Evolutionary conservation across 2,329 filamentous ascomycete genomes (phyloP), one percentile per base, ranked within the genome.

Genomic region (Diaporthe destruens): DNA sequence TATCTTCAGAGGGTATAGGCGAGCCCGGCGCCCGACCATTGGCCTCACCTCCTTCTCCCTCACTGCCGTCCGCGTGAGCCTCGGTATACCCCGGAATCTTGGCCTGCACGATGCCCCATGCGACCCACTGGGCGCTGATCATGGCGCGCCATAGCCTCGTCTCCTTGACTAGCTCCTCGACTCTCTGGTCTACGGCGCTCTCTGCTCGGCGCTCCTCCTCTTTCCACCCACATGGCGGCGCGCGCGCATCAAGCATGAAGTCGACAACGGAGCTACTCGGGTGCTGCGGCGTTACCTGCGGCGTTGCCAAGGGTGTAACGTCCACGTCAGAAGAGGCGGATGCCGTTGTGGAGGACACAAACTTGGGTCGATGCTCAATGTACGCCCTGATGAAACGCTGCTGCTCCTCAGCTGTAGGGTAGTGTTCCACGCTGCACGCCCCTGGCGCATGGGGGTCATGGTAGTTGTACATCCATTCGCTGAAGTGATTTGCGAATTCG

Each of bases 401-500:
- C 80, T 98, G 96, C 81, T 98, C 92, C 71, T 95, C 93, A 0
- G 87, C 83, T 0, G 87, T 94, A 0, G 96, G 96, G 82, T 98
- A 99, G 69, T 84, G 82, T 69, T 85, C 84, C 6, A 88, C 88
- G 78, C 92, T 90, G 86, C 94, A 96, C 34, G 86, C 89, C 84
- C 90, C 90, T 0, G 94, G 85, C 42, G 83, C 84, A 36, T 85
- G 84, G 3, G 89, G 82, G 79, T 96, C 91, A 80, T 98, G 95
- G 82, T 99, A 99, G 83, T 99, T 96, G 86, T 98, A 98, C 77
- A 94, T 93, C 96, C 96, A 99, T 83, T 99, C 96, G 0, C 94
- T 93, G 82, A 99, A 99, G 82, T 99, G 96, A 81, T 99, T 99
- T 72, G 95, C 96, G 80, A 99, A 98, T 82, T 99, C 96, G 20